Evolutionary conservation across 2,329 filamentous ascomycete genomes (phyloP), one percentile per base, ranked within the genome.

Genomic region (Fusarium lateritium): DNA sequence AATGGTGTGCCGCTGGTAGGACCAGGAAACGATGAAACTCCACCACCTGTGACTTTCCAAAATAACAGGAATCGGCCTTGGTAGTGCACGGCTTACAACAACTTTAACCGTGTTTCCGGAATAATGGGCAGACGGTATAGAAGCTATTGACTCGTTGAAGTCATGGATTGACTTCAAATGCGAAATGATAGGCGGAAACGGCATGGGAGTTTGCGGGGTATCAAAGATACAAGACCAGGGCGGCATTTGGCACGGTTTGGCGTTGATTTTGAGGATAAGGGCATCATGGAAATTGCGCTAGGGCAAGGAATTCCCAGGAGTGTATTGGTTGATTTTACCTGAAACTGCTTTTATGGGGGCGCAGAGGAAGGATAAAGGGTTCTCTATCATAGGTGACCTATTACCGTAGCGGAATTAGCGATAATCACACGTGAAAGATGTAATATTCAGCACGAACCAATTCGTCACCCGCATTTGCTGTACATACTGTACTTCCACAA

Each of bases 331-430:
- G 61, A 24, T 59, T 70, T 54, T 46, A 40, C 24, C 19, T 42
- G 44, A 36, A 36, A 43, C 28, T 61, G 33, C 44, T 56, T 56
- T 58, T 53, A 40, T 45, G 54, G 62, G 33, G 52, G 39, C 43
- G 45, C 59, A 52, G 40, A 44, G 38, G 44, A 50, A 40, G 51
- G 66, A 54, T 36, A 51, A 60, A 55, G 56, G 46, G 45, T 45
- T 51, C 39, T 53, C 42, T 56, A 31, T 38, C 52, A 42, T 54
- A 53, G 28, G 58, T 56, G 52, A 39, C 67, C 70, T 69, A 70
- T 74, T 46, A 59, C 60, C 57, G 49, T 40, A 74, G 70, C 72
- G 65, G 61, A 64, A 73, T 73, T 73, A 74, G 72, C 72, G 72
- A 74, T 64, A 70, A 68, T 71, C 56, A 56, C 45, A 64, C 55